phyloP scores from a whole-genome alignment of 1,284 basidiomycete species.

The Afroboletus lepidellus region DNA sequence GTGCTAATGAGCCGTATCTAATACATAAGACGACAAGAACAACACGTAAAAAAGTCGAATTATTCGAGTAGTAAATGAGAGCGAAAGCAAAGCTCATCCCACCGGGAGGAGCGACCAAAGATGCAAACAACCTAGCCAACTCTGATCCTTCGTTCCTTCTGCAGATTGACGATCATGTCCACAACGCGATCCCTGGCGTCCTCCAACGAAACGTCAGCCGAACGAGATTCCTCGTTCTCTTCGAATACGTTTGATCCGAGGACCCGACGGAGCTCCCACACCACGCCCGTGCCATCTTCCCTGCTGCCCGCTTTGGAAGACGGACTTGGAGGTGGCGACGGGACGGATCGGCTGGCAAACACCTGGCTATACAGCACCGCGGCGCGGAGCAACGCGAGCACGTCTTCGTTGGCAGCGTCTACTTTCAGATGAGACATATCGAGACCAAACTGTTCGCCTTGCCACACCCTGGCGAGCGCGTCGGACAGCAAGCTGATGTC shows the following conservation, averaged over 20 bases:
- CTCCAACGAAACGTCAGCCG: slow-evolving; percentile 45
- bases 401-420: slow-evolving; percentile 39
- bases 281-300: slow-evolving; percentile 31
- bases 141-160: slow-evolving; percentile 35
- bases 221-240: slow-evolving; percentile 21
- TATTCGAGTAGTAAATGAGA: slow-evolving; percentile 4
- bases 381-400: slow-evolving; percentile 52
- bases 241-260: slow-evolving; percentile 65
- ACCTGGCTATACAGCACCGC: slow-evolving; percentile 56
- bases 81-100: too few species aligned
- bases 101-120: too few species aligned
- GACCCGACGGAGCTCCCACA: slow-evolving; percentile 47
- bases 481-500: slow-evolving; percentile 50
- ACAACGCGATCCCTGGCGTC: slow-evolving; percentile 68
- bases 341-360: slow-evolving; percentile 49
- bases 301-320: slow-evolving; percentile 19
- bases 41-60: neutral
- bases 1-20: neutral
- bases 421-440: slow-evolving; percentile 27
- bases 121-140: slow-evolving; percentile 15
- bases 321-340: slow-evolving; percentile 61
- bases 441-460: slow-evolving; percentile 29
- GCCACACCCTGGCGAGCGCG: slow-evolving; percentile 54
- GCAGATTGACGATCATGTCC: slow-evolving; percentile 58
- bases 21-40: slow-evolving; percentile 14